A percentile compares a stretch with the other conserved stretches of the same genome.
Evolutionary conservation across 192 early-diverging fungal species (phyloP).

Genomic region (Podila horticola): DNA sequence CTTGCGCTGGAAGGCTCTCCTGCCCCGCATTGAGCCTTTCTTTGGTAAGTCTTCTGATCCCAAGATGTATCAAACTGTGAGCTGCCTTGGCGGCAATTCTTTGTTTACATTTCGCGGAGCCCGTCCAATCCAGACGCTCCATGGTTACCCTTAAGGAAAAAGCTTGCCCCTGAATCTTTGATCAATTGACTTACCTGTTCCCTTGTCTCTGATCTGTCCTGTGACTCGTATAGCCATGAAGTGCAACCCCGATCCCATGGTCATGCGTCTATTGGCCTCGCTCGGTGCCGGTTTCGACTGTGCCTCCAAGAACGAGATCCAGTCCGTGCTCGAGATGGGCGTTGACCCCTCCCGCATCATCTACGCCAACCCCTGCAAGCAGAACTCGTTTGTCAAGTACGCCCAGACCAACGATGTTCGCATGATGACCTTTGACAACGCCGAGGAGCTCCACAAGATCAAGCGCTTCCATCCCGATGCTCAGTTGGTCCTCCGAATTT

Average conservation of each 20-base stretch:
- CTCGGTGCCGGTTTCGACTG: conserved; percentile 96
- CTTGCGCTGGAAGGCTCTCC: conserved; percentile 78
- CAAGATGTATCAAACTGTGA: too few species aligned
- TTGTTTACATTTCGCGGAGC: neutral
- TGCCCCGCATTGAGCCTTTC: conserved; percentile 96
- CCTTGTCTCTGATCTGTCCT: neutral
- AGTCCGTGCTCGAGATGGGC: conserved; percentile 78
- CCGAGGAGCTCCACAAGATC: conserved; percentile 96
- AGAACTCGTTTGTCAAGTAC: conserved; percentile 90
- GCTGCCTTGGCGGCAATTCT: neutral
- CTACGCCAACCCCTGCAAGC: conserved; percentile 99
- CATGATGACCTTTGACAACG: conserved; percentile 99
- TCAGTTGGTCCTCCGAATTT: conserved; percentile 88
- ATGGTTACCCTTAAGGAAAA: neutral
- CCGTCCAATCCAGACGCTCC: neutral
- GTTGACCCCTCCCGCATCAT: conserved; percentile 82
- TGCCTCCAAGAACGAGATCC: conserved; percentile 91
- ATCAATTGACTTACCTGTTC: neutral
- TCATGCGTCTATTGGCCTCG: conserved; percentile 81
- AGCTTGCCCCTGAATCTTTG: conserved; percentile 1
- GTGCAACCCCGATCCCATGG: conserved; percentile 90
- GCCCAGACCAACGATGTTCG: conserved; percentile 80
- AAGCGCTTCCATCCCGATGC: conserved; percentile 82
- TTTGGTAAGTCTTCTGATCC: conserved; percentile 71
- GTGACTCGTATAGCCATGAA: conserved; percentile 77